Base-by-base conservation (phyloP, 805 yeast species). In the Spathaspora arborariae region DNA sequence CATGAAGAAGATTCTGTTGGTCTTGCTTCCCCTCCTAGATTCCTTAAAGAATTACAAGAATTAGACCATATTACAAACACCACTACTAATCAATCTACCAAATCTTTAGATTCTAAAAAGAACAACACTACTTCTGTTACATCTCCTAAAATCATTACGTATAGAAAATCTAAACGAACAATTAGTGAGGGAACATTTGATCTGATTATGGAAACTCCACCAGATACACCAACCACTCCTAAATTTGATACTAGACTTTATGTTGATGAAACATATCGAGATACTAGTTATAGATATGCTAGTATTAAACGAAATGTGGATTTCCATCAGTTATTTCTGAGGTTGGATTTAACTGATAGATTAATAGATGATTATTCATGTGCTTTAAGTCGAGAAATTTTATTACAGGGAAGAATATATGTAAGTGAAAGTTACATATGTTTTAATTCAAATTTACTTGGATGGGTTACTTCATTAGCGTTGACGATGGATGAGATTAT, bases 351-450 rank as follows among this genome's bases (percentile, higher is more conserved):
- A 20, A 76, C 80, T 40, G 97, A 92, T 57, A 70, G 84, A 43
- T 67, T 92, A 13, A 62, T 92, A 30, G 97, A 89, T 57, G 97
- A 90, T 56, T 91, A 85, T 57, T 80, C 88, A 21, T 94, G 98
- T 71, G 97, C 97, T 0, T 67, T 92, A 45, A 85, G 91, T 52
- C 74, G 89, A 50, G 98, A 92, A 52, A 88, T 90, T 42, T 70
- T 92, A 26, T 67, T 89, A 8, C 97, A 94, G 59, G 99, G 99
- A 3, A 73, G 96, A 43, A 56, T 94, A 21, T 94, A 88, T 60
- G 75, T 94, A 7, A 80, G 96, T 16, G 91, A 88, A 52, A 76
- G 78, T 44, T 81, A 84, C 57, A 59, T 92, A 3, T 88, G 97
- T 59, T 94, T 94, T 74, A 84, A 89, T 60, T 85, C 97, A 6